These are phyloP conservation scores for Pseudonitzschia delicatissima DNA, from an alignment of 108 stramenopile genomes.

Conservation along the genomic window DNA sequence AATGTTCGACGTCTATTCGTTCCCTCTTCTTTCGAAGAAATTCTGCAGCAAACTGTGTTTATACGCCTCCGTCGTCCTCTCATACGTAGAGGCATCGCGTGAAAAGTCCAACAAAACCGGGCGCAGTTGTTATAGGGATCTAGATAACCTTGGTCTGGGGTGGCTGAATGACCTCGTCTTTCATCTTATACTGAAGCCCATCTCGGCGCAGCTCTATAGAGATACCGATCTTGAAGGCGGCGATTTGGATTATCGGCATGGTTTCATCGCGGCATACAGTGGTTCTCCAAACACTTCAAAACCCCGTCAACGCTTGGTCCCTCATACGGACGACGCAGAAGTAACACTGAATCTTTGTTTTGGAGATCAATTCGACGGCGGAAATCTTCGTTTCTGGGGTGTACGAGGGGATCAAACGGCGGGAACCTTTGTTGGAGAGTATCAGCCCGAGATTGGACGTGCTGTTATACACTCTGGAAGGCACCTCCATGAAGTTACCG, in stretches of 20 bases:
- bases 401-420: conserved; percentile 59
- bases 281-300: conserved; percentile 35
- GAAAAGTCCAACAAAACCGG: neutral
- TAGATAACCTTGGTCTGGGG: conserved; percentile 63
- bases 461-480: conserved; percentile 77
- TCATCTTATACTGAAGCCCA: conserved; percentile 61
- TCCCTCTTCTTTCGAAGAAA: conserved; percentile 49
- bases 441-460: conserved; percentile 48
- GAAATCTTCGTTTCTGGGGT: conserved; percentile 63
- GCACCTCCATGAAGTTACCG: conserved; percentile 74
- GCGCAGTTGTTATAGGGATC: conserved; percentile 22
- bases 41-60: conserved; percentile 34
- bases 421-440: conserved; percentile 35
- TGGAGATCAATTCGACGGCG: conserved; percentile 68
- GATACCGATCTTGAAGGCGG: conserved; percentile 38
- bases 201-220: conserved; percentile 57
- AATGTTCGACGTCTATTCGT: conserved; percentile 71
- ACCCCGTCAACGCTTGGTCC: conserved; percentile 64
- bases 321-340: conserved; percentile 86
- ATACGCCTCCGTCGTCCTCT: conserved; percentile 4
- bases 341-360: conserved; percentile 76
- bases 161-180: conserved; percentile 79
- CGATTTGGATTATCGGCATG: conserved; percentile 80
- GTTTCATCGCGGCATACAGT: conserved; percentile 76
- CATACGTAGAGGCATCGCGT: conserved; percentile 4